Percentiles rank a stretch among this genome's conserved stretches.
Evolutionary conservation across 495 filamentous ascomycete genomes (phyloP).

Genomic region (Penicilliopsis zonata): DNA sequence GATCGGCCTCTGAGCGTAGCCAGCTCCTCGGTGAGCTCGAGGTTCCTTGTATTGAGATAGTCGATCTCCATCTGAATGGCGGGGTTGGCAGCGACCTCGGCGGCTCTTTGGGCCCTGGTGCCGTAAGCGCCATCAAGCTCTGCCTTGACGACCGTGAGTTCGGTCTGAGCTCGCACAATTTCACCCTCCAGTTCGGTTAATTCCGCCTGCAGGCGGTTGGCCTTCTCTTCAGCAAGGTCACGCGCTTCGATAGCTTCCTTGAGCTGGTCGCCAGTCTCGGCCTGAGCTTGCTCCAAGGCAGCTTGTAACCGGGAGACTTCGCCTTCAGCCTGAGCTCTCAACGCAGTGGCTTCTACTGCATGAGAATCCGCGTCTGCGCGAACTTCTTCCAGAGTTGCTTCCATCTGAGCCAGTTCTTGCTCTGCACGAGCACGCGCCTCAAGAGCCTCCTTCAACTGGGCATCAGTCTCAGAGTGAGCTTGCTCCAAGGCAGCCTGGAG

Average conservation of each 20-base stretch:
- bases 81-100: slow-evolving; percentile 57
- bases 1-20: slow-evolving; percentile 35
- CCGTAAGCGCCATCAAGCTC: slow-evolving; percentile 94
- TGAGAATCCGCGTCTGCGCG: slow-evolving; percentile 22
- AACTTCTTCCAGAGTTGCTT: slow-evolving; percentile 25
- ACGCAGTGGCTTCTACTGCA: slow-evolving; percentile 13
- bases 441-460: slow-evolving; percentile 7
- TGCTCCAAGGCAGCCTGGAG: slow-evolving; percentile 14
- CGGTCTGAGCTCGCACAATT: slow-evolving; percentile 77
- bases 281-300: slow-evolving; percentile 10
- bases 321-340: background rate
- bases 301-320: slow-evolving; percentile 6
- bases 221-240: slow-evolving; percentile 29
- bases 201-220: slow-evolving; percentile 46
- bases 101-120: slow-evolving; percentile 61
- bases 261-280: slow-evolving; percentile 13
- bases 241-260: slow-evolving; percentile 16
- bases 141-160: slow-evolving; percentile 81
- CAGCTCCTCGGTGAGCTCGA: slow-evolving; percentile 47
- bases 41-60: slow-evolving; percentile 48
- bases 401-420: slow-evolving; percentile 20
- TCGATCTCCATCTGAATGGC: slow-evolving; percentile 54
- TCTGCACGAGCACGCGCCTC: slow-evolving; percentile 20
- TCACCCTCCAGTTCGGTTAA: slow-evolving; percentile 66
- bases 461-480: slow-evolving; percentile 6